Evolutionary conservation across 2,329 filamentous ascomycete genomes (phyloP).

Genomic region (Xylaria sp.): DNA sequence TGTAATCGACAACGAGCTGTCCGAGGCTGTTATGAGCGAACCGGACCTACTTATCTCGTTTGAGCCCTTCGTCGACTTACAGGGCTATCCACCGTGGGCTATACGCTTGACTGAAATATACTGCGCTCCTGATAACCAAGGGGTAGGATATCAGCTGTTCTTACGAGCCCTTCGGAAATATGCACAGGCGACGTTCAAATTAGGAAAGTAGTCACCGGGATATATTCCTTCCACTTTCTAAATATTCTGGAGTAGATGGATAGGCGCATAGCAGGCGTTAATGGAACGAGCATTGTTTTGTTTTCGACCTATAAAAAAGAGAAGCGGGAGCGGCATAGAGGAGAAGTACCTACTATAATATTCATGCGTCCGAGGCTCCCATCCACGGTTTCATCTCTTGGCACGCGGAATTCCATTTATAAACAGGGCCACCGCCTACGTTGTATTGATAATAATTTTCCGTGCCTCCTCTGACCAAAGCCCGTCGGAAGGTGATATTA

Average conservation of each 20-base stretch:
- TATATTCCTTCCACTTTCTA: constrained; percentile 9
- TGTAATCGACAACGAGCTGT: constrained; percentile 89
- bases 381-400: constrained; percentile 62
- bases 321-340: constrained; percentile 18
- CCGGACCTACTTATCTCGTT: constrained; percentile 92
- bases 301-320: constrained; percentile 1
- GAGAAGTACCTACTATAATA: constrained; percentile 38
- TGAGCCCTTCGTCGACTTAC: constrained; percentile 81
- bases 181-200: constrained; percentile 87
- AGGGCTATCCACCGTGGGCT: constrained; percentile 97
- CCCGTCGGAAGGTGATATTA: constrained; percentile 82
- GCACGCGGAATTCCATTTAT: constrained; percentile 70
- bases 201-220: constrained; percentile 67
- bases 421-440: constrained; percentile 75
- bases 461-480: constrained; percentile 76
- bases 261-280: constrained; percentile 14
- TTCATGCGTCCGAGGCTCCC: constrained; percentile 20
- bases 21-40: constrained; percentile 81
- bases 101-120: constrained; percentile 95
- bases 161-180: constrained; percentile 85
- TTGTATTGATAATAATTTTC: constrained; percentile 90
- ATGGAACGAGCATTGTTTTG: constrained; percentile 6
- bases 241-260: not conserved
- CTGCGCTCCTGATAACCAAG: constrained; percentile 77
- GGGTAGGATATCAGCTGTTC: constrained; percentile 95